phyloP scores from a whole-genome alignment of 2,329 filamentous ascomycete genomes.

The Fusarium nurragi region DNA sequence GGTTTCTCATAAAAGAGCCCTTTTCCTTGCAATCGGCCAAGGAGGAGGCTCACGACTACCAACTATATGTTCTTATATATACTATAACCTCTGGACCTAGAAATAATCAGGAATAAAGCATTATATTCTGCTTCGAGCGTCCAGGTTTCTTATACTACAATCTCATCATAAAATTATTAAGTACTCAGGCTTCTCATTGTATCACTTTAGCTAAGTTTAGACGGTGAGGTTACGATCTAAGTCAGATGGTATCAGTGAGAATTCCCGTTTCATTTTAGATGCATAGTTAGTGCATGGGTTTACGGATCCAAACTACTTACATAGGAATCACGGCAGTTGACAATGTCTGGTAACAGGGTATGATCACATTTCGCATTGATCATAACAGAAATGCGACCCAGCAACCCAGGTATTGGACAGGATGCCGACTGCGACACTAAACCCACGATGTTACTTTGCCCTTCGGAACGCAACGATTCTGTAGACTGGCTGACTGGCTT shows the following conservation, averaged over 20 bases:
- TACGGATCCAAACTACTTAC: background rate
- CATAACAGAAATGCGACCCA: slow-evolving; percentile 10
- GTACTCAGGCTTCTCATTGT: no score
- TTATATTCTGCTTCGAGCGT: background rate
- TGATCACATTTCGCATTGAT: slow-evolving; percentile 4
- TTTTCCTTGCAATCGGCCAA: no score
- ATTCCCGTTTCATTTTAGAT: no score
- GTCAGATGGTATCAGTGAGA: no score
- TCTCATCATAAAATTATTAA: no score
- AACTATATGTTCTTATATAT: background rate
- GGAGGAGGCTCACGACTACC: background rate
- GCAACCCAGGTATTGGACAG: slow-evolving; percentile 4
- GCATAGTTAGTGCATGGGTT: no score
- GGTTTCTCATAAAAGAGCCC: no score
- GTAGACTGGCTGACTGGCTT: background rate
- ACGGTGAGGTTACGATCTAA: no score
- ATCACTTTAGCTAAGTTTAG: no score
- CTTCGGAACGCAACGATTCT: background rate
- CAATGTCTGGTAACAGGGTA: background rate
- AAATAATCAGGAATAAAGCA: background rate
- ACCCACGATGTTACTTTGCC: slow-evolving; percentile 20
- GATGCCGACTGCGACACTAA: slow-evolving; percentile 15
- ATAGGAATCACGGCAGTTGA: background rate
- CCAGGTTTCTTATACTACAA: no score
- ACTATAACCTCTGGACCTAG: no score